A percentile compares a stretch with the other conserved stretches of the same genome.
Conservation (phyloP, 768 basidiomycete genomes). For the Hysterangium stoloniferum region DNA sequence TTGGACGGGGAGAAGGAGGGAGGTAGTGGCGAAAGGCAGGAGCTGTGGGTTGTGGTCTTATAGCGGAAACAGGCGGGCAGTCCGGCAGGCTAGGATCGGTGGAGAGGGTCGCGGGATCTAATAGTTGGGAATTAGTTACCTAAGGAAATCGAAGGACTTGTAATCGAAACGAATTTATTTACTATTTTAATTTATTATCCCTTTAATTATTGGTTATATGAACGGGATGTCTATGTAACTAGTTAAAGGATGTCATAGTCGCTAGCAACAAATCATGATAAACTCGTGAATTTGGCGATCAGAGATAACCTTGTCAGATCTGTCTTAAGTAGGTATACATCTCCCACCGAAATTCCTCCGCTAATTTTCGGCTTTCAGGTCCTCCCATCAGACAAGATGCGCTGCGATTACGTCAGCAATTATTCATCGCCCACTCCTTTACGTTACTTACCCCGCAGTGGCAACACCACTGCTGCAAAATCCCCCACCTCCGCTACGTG, state of each 20-base stretch:
- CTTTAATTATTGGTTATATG: too few relatives aligned
- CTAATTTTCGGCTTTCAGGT: not conserved
- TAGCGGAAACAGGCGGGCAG: conserved; percentile 7
- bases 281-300: not conserved
- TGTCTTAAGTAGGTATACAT: not conserved
- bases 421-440: not conserved
- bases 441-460: conserved; percentile 55
- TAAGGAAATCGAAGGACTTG: conserved; percentile 2
- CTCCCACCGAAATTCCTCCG: not conserved
- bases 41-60: conserved; percentile 12
- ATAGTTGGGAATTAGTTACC: too few relatives aligned
- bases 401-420: not conserved
- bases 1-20: conserved; percentile 13
- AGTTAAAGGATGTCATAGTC: too few relatives aligned
- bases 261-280: not conserved
- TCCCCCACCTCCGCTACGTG: conserved; percentile 78
- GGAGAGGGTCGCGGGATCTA: conserved; percentile 7
- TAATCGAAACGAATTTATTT: not conserved
- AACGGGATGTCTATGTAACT: too few relatives aligned
- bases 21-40: conserved; percentile 14
- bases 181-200: not conserved
- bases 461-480: conserved; percentile 60
- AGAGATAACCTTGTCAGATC: not conserved
- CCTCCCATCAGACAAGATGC: not conserved
- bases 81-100: conserved; percentile 2